Base-by-base conservation (phyloP, 352 stramenopile genomes). In the Saprolegnia diclina region DNA sequence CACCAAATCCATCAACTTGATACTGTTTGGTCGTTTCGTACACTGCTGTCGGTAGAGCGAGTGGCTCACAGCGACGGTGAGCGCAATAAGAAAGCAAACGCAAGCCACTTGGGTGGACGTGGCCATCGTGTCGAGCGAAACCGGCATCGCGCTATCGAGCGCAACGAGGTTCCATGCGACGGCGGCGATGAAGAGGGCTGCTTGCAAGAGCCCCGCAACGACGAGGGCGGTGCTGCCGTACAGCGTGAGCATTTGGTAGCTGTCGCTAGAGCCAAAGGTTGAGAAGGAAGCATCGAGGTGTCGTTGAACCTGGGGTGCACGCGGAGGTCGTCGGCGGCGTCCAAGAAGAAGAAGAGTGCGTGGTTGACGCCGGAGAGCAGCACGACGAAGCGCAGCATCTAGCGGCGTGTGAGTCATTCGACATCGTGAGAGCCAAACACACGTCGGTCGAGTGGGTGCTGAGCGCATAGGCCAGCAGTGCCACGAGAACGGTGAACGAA, bases 271-370 rank as follows among this genome's bases (percentile, higher is more conserved):
- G 29, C 29, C 29, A 35, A 35, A 6, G 3, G 42, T n/a, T 48
- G 4, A n/a, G 4, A n/a, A n/a, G 42, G 1, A 3, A n/a, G 3
- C 42, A 48, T 18, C 18, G 26, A 57, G 24, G 24, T 32, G 21
- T 24, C 18, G 21, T 9, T 5, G 35, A 44, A 62, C 54, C 54
- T 62, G 9, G 24, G 16, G 54, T 62, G 54, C 0, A 62, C 35
- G 26, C 54, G 54, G 24, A 40, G 14, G 26, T 21, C 35, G n/a
- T 42, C 54, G 29, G 22, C 22, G 21, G 54, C n/a, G 32, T 62
- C 54, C 19, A 62, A 14, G 35, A 62, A 38, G 35, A 62, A 62
- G 29, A 62, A 62, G 18, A 62, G 54, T 14, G 35, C 35, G 32
- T 62, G 54, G 18, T 21, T 44, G 54, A 62, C 54, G n/a, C 54